A percentile compares a stretch with the other conserved stretches of the same genome.
These are phyloP conservation scores for Daldinia childiae DNA, from an alignment of 495 filamentous ascomycete genomes.

Conservation along the genomic window DNA sequence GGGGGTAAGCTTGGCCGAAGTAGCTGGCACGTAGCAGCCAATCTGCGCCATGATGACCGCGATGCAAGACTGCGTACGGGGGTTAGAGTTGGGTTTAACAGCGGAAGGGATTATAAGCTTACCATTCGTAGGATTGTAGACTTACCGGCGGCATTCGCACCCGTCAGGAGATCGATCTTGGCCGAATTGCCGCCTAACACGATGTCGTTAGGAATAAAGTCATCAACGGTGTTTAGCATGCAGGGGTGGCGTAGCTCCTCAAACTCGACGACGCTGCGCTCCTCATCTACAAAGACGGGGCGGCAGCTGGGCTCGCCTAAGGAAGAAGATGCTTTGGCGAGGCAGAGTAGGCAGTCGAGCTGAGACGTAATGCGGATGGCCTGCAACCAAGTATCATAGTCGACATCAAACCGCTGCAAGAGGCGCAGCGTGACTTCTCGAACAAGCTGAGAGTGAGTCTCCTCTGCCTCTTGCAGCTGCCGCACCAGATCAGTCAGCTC, in stretches of 20 bases:
- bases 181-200: conserved; percentile 80
- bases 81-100: conserved; percentile 35
- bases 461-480: conserved; percentile 89
- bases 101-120: conserved; percentile 39
- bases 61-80: conserved; percentile 69
- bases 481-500: conserved; percentile 84
- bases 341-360: conserved; percentile 92
- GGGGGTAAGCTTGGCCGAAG: conserved; percentile 85
- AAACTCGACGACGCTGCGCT: conserved; percentile 88
- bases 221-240: conserved; percentile 84
- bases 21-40: conserved; percentile 89
- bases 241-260: conserved; percentile 94
- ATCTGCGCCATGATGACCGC: conserved; percentile 99
- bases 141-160: conserved; percentile 97
- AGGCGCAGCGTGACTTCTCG: conserved; percentile 87
- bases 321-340: conserved; percentile 85
- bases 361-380: conserved; percentile 88
- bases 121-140: conserved; percentile 98
- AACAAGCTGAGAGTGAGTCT: conserved; percentile 91
- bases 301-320: conserved; percentile 90
- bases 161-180: conserved; percentile 92
- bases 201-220: conserved; percentile 98
- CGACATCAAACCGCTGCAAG: conserved; percentile 85
- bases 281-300: conserved; percentile 82
- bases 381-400: conserved; percentile 87